Evolutionary conservation across 768 basidiomycete species (phyloP).

Genomic region (Trametes punicea): DNA sequence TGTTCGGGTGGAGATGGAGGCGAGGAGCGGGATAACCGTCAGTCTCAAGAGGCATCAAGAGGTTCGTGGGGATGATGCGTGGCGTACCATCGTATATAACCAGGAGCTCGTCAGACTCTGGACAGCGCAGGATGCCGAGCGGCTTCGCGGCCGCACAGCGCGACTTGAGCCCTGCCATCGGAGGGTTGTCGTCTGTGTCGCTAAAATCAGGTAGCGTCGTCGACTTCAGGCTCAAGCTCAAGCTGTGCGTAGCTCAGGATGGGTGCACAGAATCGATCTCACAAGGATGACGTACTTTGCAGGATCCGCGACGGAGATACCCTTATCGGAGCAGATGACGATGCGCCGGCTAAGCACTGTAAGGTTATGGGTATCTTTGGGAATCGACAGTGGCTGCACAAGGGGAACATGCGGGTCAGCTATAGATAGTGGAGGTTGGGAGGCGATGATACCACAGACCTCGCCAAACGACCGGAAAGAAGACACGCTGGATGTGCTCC

Average conservation of each 20-base stretch:
- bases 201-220: constrained; percentile 59
- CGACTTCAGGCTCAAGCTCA: constrained; percentile 31
- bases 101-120: constrained; percentile 53
- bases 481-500: constrained; percentile 25
- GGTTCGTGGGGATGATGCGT: background rate
- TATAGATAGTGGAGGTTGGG: no score
- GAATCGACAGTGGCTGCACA: constrained; percentile 64
- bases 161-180: constrained; percentile 52
- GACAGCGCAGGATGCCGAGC: constrained; percentile 59
- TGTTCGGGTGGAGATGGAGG: background rate
- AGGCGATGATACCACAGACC: constrained; percentile 41
- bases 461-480: constrained; percentile 66
- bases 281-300: constrained; percentile 64
- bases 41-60: background rate
- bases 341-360: constrained; percentile 58
- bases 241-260: constrained; percentile 36
- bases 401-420: no score
- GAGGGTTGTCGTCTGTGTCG: constrained; percentile 36
- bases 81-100: constrained; percentile 71
- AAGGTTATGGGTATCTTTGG: constrained; percentile 65
- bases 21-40: background rate
- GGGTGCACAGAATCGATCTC: no score
- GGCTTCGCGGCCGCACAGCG: constrained; percentile 57
- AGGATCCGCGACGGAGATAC: constrained; percentile 65
- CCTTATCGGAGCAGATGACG: constrained; percentile 61